Evolutionary conservation across 176 grass and related monocot genomes (phyloP), one percentile per base, ranked within the genome.

Genomic region (Aegilops tauschii): DNA sequence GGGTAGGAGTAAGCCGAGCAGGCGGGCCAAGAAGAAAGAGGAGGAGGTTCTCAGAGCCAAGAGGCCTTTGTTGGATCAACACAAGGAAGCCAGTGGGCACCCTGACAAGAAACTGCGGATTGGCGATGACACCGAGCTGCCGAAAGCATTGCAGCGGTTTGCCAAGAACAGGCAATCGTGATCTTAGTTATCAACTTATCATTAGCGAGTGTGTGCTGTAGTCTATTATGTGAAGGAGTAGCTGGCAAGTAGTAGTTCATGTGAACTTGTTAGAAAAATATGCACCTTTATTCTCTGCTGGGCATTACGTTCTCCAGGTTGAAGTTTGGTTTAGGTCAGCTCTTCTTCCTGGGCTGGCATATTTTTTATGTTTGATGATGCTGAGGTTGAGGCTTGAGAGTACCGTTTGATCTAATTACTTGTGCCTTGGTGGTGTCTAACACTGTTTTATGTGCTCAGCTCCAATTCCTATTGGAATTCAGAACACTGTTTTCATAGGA

Each of bases 1-100:
- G 86, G 93, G 97, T 73, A 98, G 93, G 85, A 96, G 79, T 79
- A 98, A 98, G 69, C 92, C 97, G 7, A 98, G 94, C 80, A 98
- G 94, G 87, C 84, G 5, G 65, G 79, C 94, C 13, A 96, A 87
- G 70, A 92, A 89, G 80, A 93, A 94, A 68, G 67, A 93, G 76
- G 94, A 98, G 56, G 92, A 90, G 65, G 90, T 96, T 72, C 90
- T 96, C 34, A 93, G 83, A 79, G 88, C 86, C 5, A 98, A 98
- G 82, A 94, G 88, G 52, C 84, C 84, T 13, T 94, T 94, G 82
- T 66, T 94, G 79, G 92, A 96, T 50, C 69, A 91, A 76, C 31
- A 72, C 9, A 89, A 58, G 6, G 82, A 90, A 25, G 29, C 73
- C 27, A 14, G 76, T 9, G 73, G 56, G 10, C 76, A 54, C 4